Conservation (phyloP, 2,329 filamentous ascomycete species). For the Nannizziopsis arthrosporioides region DNA sequence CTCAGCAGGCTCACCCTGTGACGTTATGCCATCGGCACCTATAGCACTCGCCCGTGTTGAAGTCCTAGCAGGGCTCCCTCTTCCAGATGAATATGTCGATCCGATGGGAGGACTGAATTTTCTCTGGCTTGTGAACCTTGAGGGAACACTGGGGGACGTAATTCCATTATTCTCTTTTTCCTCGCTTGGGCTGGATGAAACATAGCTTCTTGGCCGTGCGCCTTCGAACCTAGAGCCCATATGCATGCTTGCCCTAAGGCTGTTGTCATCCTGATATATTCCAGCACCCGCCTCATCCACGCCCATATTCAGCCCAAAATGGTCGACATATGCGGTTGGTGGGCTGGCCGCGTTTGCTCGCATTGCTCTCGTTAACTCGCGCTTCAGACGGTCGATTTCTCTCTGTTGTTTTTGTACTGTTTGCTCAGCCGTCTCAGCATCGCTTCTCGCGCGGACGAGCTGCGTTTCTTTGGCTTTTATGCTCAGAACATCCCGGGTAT, state of each 20-base stretch:
- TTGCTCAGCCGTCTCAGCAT: conserved; percentile 78
- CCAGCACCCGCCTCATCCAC: conserved; percentile 39
- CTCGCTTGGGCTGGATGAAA: conserved; percentile 49
- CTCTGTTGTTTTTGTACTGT: conserved; percentile 71
- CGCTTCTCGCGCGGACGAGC: conserved; percentile 77
- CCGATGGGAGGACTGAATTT: conserved; percentile 36
- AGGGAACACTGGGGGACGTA: conserved; percentile 26
- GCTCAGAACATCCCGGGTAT: conserved; percentile 85
- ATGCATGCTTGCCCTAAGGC: conserved; percentile 25
- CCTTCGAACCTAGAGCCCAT: conserved; percentile 32
- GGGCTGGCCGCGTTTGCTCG: conserved; percentile 32
- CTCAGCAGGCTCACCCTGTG: conserved; percentile 53
- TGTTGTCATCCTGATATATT: conserved; percentile 29
- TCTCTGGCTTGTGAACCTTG: conserved; percentile 27
- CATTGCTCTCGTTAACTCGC: conserved; percentile 52
- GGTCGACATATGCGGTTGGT: conserved; percentile 31
- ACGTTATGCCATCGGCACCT: conserved; percentile 21
- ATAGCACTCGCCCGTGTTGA: conserved; percentile 11
- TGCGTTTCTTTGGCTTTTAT: conserved; percentile 99
- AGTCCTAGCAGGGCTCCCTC: conserved; percentile 31
- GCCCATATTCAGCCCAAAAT: conserved; percentile 45
- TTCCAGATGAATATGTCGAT: conserved; percentile 23
- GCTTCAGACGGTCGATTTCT: conserved; percentile 87
- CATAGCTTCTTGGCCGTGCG: conserved; percentile 31
- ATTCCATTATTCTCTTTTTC: conserved; percentile 65